Evolutionary conservation across 106 monocot genomes (phyloP), one percentile per base, ranked within the genome.

Genomic region (Dioscorea alata): DNA sequence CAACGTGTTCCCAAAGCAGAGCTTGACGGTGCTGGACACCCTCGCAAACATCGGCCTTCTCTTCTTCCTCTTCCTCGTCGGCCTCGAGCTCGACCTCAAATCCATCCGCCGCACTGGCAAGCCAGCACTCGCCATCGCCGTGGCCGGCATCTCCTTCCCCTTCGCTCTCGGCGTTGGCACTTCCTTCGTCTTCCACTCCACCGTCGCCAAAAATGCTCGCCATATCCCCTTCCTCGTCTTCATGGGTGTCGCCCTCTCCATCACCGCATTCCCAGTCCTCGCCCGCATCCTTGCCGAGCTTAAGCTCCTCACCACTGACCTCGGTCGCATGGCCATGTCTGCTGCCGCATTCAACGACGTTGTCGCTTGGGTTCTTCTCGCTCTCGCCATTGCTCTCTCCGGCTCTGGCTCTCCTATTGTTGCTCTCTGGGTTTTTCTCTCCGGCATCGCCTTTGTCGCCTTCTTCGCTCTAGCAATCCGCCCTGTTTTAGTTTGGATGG

Each of bases 51-150:
- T 84, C n/a, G 84, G 84, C 76, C 84, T 85, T 34, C 70, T 85
- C 61, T 81, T 85, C 70, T 85, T 85, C 57, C 80, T 85, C 63
- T 85, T 85, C 70, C 84, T 85, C 22, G 77, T 85, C 22, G 84
- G 84, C 15, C 76, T 85, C 18, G 84, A 85, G 73, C 73, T 81
- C 35, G 84, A 85, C 71, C 8, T 81, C 25, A 42, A 56, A 23
- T 49, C 80, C 69, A 69, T 85, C 42, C 76, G 84, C 33, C 84
- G 84, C 48, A 77, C 80, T 0, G 80, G 84, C 2, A 64, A 60
- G 28, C 77, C 57, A 4, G 60, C 84, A 0, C 59, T 85, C 6
- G 73, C 62, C 18, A 85, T 85, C 19, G 77, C 84, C 16, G 15
- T 76, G 8, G 73, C 80, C 0, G 84, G 84, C 24, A 85, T 85